These are phyloP conservation scores for Daldinia decipiens DNA, from an alignment of 495 filamentous ascomycete genomes.

Conservation along the genomic window DNA sequence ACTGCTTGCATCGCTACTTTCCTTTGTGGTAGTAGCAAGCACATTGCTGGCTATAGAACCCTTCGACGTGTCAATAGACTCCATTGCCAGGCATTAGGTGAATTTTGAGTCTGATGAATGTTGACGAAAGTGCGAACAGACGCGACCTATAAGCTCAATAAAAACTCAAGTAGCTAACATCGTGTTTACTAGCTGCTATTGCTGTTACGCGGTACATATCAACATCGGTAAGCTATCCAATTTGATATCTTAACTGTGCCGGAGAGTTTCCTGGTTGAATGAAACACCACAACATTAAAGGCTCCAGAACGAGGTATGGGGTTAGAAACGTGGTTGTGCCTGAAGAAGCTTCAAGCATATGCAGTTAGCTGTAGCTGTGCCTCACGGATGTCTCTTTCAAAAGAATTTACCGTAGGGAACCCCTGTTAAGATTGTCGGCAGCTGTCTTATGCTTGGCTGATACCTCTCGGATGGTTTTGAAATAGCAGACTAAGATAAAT, in stretches of 20 bases:
- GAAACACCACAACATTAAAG: not conserved
- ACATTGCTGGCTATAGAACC: not conserved
- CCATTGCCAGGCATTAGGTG: not conserved
- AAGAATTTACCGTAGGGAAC: too few species aligned
- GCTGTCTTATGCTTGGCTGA: too few species aligned
- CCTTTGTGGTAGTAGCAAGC: not conserved
- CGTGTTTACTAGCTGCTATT: not conserved
- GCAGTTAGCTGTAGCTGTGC: not conserved
- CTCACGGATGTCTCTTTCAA: too few species aligned
- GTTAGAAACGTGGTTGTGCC: not conserved
- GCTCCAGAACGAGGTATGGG: not conserved
- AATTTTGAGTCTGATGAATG: not conserved
- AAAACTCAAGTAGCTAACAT: not conserved
- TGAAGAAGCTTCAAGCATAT: not conserved
- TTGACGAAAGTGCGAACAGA: not conserved
- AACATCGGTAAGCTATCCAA: not conserved
- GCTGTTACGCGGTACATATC: not conserved
- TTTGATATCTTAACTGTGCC: not conserved
- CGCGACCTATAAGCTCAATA: not conserved
- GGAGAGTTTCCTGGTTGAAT: not conserved
- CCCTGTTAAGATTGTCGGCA: too few species aligned
- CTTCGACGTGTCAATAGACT: not conserved
- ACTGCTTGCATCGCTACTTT: not conserved
- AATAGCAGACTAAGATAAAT: too few species aligned
- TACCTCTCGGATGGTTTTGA: too few species aligned